Evolutionary conservation across 495 filamentous ascomycete genomes (phyloP), one percentile per base, ranked within the genome.

Genomic region (Evernia prunastri): DNA sequence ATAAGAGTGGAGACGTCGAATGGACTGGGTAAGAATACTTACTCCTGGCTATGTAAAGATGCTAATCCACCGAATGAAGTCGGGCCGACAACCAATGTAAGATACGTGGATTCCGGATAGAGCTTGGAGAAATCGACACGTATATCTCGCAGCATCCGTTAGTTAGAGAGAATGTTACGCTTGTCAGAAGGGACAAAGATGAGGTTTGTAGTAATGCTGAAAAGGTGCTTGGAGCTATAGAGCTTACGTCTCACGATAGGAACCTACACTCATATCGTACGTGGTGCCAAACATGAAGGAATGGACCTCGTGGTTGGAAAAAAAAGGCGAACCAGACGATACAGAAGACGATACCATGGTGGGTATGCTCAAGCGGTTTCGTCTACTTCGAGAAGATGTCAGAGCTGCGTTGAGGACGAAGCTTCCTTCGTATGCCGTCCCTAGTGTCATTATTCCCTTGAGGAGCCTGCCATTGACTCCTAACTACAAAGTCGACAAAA

Each of bases 401-500:
- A 82, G 87, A 65, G 82, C 90, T 36, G 82, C 89, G 65, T 76
- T 97, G 49, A 87, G 87, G 68, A 84, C 79, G 61, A 89, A 91
- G 61, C 77, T 97, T 12, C 88, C 94, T 12, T 70, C 77, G 4
- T 92, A 97, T 69, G 89, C 92, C 0, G 87, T 97, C 0, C 94
- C 94, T 0, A 83, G 82, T 0, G 81, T 93, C 40, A 82, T 92
- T 65, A 89, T 98, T 36, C 85, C 89, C 3, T 83, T 98, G 29
- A 81, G 82, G 58, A 86, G 87, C 47, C 82, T 64, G n/a, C 62
- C 54, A 13, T 20, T 64, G 29, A 59, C 53, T 6, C 63, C 63
- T 1, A 97, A 97, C 68, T 92, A 92, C 65, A 97, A 96, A 78
- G 86, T 96, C 54, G 94, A 98, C 72, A 91, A 88, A 75, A 91